phyloP scores from a whole-genome alignment of 2,329 filamentous ascomycete genomes.

The Albifimbria verrucaria region DNA sequence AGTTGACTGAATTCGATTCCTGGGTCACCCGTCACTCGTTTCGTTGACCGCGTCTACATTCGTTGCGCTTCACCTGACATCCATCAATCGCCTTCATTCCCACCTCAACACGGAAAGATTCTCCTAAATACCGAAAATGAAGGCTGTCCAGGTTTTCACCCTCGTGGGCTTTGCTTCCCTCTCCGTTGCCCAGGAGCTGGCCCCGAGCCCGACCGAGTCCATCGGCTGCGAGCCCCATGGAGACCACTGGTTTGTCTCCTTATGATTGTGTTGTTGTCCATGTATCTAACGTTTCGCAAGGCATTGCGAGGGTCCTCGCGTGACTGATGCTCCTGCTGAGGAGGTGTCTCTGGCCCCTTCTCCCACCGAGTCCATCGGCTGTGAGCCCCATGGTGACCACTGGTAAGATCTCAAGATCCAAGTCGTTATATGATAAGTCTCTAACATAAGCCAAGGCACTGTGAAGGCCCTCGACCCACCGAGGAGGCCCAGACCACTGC shows the following conservation, averaged over 20 bases:
- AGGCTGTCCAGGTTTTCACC: slow-evolving; percentile 1
- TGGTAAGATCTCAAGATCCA: not conserved
- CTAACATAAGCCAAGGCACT: not conserved
- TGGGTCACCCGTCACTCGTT: not conserved
- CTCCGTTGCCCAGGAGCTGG: not conserved
- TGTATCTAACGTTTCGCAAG: no score
- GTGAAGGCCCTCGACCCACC: slow-evolving; percentile 1
- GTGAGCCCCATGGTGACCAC: slow-evolving; percentile 3
- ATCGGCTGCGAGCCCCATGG: not conserved
- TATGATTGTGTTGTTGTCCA: no score
- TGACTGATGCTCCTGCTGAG: not conserved
- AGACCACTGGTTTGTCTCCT: not conserved
- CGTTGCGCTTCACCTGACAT: no score
- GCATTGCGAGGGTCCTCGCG: not conserved
- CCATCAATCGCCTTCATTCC: not conserved
- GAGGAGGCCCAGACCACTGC: not conserved
- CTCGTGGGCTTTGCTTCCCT: not conserved
- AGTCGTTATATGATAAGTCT: not conserved
- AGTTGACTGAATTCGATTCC: not conserved
- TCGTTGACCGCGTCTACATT: not conserved
- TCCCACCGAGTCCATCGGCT: slow-evolving; percentile 2
- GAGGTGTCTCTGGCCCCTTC: not conserved
- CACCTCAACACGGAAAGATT: not conserved
- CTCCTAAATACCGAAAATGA: not conserved
- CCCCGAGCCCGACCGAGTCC: slow-evolving; percentile 2